These are phyloP conservation scores for Isabelozyma pseudorhagii DNA, from an alignment of 805 yeast genomes.

Conservation along the genomic window DNA sequence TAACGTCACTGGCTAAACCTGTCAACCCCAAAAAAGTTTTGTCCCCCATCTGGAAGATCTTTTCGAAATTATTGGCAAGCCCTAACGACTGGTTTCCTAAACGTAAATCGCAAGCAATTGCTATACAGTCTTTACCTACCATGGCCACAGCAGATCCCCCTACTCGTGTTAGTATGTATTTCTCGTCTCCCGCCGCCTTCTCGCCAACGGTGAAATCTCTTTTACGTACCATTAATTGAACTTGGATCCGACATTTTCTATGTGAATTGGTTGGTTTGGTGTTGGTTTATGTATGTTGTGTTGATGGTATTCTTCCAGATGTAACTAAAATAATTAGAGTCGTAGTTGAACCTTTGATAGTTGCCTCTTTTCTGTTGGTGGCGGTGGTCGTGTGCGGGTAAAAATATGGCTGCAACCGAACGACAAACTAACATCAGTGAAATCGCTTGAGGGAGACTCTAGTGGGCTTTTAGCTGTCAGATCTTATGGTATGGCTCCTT, in stretches of 20 bases:
- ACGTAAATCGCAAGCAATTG: constrained; percentile 93
- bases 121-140: constrained; percentile 98
- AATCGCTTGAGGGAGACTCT: too few relatives aligned
- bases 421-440: too few relatives aligned
- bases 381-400: too few relatives aligned
- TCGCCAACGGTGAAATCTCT: neutral
- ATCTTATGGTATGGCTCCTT: too few relatives aligned
- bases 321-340: neutral
- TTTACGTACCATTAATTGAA: constrained; percentile 61
- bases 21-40: constrained; percentile 88
- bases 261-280: neutral
- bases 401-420: too few relatives aligned
- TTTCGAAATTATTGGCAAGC: constrained; percentile 88
- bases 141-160: constrained; percentile 98
- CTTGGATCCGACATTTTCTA: constrained; percentile 71
- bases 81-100: constrained; percentile 93
- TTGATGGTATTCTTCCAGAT: neutral
- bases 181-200: neutral
- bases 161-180: constrained; percentile 6
- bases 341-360: too few relatives aligned
- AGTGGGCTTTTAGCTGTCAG: too few relatives aligned
- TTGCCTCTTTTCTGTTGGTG: too few relatives aligned
- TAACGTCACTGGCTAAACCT: constrained; percentile 93
- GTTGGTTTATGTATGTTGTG: too few relatives aligned
- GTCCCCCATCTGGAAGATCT: constrained; percentile 76